Percentiles rank a stretch among this genome's conserved stretches.
These are phyloP conservation scores for Gloeophyllum trabeum DNA, from an alignment of 768 basidiomycete species.

Conservation along the genomic window DNA sequence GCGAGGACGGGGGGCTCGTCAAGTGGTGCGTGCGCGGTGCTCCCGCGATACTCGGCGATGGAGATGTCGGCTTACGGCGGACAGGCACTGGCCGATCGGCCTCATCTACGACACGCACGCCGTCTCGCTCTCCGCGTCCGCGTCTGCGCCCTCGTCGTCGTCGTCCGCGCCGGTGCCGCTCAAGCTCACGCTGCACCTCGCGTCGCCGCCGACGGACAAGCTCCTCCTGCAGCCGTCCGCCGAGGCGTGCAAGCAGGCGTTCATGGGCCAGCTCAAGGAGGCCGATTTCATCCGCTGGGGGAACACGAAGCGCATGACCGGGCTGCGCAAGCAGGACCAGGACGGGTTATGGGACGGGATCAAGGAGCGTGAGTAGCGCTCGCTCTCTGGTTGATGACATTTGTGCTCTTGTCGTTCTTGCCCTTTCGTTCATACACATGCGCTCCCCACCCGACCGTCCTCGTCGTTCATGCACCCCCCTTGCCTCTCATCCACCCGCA, in stretches of 20 bases:
- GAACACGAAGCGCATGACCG: conserved; percentile 88
- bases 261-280: conserved; percentile 94
- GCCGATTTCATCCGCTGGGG: conserved; percentile 97
- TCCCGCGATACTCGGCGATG: background rate
- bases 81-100: conserved; percentile 97
- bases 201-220: conserved; percentile 79
- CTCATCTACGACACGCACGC: conserved; percentile 83
- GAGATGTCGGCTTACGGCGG: background rate
- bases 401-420: no score
- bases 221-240: conserved; percentile 69
- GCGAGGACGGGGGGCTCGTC: conserved; percentile 66
- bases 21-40: conserved; percentile 75
- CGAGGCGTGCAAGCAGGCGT: conserved; percentile 87
- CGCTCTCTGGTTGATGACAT: conserved; percentile 3
- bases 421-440: no score
- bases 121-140: conserved; percentile 47
- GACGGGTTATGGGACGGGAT: conserved; percentile 98
- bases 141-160: conserved; percentile 23
- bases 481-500: background rate
- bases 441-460: no score
- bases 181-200: conserved; percentile 78
- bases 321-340: conserved; percentile 82
- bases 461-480: background rate
- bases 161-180: conserved; percentile 43
- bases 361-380: conserved; percentile 67